Conservation (phyloP, 176 grass and related monocot species). For the Ananas comosus region DNA sequence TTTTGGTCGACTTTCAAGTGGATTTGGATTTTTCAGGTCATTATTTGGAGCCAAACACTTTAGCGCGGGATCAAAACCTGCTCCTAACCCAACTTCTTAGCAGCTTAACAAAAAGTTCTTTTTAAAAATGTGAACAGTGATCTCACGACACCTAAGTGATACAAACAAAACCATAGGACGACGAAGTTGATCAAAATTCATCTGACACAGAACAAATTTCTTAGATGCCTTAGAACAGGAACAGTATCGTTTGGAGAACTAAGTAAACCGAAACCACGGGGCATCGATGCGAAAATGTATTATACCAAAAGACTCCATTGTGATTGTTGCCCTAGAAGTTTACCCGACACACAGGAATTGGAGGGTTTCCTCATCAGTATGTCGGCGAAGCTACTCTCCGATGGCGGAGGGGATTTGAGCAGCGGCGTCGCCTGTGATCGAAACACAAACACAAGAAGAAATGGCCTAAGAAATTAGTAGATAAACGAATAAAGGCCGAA, state of each 20-base stretch:
- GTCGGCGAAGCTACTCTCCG: conserved; percentile 7
- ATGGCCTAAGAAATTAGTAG: not conserved
- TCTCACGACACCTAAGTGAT: no score
- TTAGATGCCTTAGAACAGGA: no score
- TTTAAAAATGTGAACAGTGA: no score
- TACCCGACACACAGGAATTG: conserved; percentile 3
- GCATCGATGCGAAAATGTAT: not conserved
- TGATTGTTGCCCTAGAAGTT: not conserved
- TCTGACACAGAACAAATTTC: no score
- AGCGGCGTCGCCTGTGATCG: conserved; percentile 13
- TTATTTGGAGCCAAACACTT: no score
- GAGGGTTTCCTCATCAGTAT: conserved; percentile 13
- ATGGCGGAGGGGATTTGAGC: conserved; percentile 7
- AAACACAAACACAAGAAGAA: not conserved
- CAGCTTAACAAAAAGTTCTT: no score
- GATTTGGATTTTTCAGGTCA: no score
- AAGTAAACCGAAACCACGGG: not conserved
- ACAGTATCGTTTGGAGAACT: not conserved
- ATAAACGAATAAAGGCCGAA: not conserved
- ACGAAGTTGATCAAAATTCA: no score
- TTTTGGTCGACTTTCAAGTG: no score
- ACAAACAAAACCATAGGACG: no score
- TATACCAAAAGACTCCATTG: not conserved
- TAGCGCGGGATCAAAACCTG: no score
- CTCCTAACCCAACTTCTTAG: no score